Evolutionary conservation across 2,329 filamentous ascomycete genomes (phyloP).

Genomic region (Colletotrichum cuscutae): DNA sequence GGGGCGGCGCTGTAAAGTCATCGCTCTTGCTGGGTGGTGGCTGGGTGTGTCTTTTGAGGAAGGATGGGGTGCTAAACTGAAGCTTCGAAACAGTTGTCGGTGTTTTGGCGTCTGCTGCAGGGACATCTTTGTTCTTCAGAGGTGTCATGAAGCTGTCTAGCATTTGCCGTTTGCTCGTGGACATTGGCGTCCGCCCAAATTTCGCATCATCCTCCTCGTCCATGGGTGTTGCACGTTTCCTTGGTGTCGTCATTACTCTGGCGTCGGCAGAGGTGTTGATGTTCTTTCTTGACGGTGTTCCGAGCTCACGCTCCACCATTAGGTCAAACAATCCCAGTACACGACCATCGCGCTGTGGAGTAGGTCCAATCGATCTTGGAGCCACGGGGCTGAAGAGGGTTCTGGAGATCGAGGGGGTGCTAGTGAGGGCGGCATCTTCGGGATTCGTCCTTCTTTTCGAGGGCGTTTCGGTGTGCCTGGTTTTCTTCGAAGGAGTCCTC

Average conservation of each 20-base stretch:
- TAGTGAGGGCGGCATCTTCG: constrained; percentile 54
- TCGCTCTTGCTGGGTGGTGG: constrained; percentile 67
- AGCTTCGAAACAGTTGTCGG: constrained; percentile 64
- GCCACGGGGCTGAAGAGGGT: constrained; percentile 69
- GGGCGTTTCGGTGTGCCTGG: constrained; percentile 58
- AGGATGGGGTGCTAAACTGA: constrained; percentile 76
- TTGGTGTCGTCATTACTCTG: constrained; percentile 55
- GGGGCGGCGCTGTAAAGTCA: constrained; percentile 58
- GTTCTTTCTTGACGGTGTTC: constrained; percentile 60
- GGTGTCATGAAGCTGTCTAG: constrained; percentile 75
- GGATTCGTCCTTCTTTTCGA: constrained; percentile 49
- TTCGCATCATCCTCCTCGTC: constrained; percentile 44
- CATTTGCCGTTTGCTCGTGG: constrained; percentile 68
- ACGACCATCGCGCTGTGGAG: constrained; percentile 81
- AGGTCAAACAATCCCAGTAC: constrained; percentile 83
- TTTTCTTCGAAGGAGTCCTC: constrained; percentile 64
- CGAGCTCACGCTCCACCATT: constrained; percentile 61
- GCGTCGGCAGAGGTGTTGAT: constrained; percentile 40
- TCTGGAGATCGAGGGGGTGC: constrained; percentile 66
- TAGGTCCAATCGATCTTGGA: constrained; percentile 76
- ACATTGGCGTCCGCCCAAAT: constrained; percentile 62
- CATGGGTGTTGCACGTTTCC: constrained; percentile 50
- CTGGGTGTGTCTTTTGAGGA: constrained; percentile 64
- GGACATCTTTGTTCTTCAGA: constrained; percentile 58
- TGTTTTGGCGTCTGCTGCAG: constrained; percentile 51